These are phyloP conservation scores for Cryptosporidium tyzzeri DNA, from an alignment of 169 alveolate genomes.

Conservation along the genomic window DNA sequence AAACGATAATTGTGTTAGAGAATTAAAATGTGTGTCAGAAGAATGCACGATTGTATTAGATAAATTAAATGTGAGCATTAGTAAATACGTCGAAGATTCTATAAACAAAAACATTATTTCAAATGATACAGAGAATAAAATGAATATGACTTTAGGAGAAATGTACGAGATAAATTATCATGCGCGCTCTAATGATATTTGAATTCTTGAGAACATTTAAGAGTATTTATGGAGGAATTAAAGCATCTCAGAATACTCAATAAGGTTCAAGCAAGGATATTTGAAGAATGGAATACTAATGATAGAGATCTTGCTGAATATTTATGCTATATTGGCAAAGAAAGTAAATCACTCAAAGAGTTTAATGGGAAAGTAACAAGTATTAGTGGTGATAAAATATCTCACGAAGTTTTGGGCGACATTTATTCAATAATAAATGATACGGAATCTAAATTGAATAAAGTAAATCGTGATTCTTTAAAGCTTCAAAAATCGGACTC, in stretches of 20 bases:
- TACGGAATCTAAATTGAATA: background rate
- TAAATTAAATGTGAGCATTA: background rate
- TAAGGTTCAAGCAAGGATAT: slow-evolving; percentile 25
- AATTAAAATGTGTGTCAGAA: background rate
- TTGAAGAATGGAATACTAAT: slow-evolving; percentile 46
- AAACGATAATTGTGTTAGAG: slow-evolving; percentile 5
- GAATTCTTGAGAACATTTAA: background rate
- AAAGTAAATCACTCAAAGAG: slow-evolving; percentile 30
- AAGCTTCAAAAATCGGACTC: background rate
- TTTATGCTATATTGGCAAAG: background rate
- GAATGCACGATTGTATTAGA: background rate
- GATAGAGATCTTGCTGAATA: slow-evolving; percentile 64
- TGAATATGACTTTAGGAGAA: slow-evolving; percentile 43
- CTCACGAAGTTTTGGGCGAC: slow-evolving; percentile 1
- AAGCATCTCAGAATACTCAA: slow-evolving; percentile 17
- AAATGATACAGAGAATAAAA: slow-evolving; percentile 7
- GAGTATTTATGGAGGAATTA: slow-evolving; percentile 50
- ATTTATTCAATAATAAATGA: slow-evolving; percentile 15
- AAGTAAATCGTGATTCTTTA: background rate
- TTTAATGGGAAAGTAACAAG: background rate
- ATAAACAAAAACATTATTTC: slow-evolving; percentile 6
- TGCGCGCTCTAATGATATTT: background rate
- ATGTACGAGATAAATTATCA: slow-evolving; percentile 24
- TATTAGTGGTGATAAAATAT: background rate
- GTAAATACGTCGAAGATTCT: slow-evolving; percentile 1